Evolutionary conservation across 1,284 basidiomycete genomes (phyloP).

Genomic region (Schizophyllum commune): DNA sequence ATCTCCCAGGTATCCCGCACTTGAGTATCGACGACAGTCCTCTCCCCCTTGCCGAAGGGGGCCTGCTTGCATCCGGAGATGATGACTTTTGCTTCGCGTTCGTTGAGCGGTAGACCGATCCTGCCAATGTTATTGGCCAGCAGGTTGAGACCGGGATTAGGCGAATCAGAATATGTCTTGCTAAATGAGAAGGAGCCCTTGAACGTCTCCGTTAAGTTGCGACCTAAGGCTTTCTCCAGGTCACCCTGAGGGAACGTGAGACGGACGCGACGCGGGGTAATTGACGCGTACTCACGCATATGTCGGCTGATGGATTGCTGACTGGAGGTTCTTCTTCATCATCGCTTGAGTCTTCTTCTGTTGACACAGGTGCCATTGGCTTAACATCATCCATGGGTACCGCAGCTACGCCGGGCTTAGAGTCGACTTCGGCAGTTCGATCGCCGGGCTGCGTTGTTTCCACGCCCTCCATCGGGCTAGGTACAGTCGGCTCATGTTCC

Average conservation of each 20-base stretch:
- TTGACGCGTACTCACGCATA: neutral
- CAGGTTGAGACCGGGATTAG: slow-evolving; percentile 5
- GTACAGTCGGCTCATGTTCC: no score
- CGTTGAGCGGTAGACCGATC: slow-evolving; percentile 30
- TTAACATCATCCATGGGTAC: neutral
- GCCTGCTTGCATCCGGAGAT: slow-evolving; percentile 24
- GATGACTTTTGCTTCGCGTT: slow-evolving; percentile 26
- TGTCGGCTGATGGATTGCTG: neutral
- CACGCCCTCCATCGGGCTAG: no score
- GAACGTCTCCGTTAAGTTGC: neutral
- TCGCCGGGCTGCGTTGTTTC: no score
- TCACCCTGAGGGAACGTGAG: neutral
- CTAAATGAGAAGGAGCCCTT: slow-evolving; percentile 1
- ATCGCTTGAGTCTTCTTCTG: neutral
- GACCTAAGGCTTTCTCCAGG: neutral
- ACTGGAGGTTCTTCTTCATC: neutral
- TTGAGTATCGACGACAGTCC: slow-evolving; percentile 26
- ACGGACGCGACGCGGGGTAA: neutral
- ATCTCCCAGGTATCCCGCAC: slow-evolving; percentile 38
- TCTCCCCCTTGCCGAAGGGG: slow-evolving; percentile 30
- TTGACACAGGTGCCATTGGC: no score
- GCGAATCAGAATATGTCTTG: slow-evolving; percentile 3
- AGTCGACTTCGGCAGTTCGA: no score
- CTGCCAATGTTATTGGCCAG: neutral
- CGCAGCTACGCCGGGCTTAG: neutral